Conservation (phyloP, 345 rosid genomes). For the Eucalyptus lansdowneana region DNA sequence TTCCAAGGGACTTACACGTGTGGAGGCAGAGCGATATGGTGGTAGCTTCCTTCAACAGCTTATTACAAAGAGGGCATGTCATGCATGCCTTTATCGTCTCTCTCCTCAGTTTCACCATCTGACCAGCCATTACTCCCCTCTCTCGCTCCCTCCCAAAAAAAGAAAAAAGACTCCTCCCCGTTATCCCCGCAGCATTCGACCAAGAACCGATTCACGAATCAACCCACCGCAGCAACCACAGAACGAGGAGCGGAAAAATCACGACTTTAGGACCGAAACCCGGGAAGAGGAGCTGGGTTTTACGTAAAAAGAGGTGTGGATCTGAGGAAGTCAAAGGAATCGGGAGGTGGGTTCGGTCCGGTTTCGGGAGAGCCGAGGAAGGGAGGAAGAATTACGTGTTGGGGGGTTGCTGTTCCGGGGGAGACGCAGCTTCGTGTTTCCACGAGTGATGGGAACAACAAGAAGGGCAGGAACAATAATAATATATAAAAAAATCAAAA, state of each 20-base stretch:
- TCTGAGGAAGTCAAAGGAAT: not conserved
- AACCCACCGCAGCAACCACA: not conserved
- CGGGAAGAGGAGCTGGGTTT: not conserved
- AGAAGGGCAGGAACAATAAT: not conserved
- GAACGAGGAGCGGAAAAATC: not conserved
- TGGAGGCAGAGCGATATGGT: slow-evolving; percentile 73
- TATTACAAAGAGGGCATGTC: slow-evolving; percentile 64
- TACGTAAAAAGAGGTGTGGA: not conserved
- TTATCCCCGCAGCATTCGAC: not conserved
- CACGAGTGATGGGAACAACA: not conserved
- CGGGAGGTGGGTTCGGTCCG: not conserved
- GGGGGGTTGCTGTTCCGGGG: not conserved
- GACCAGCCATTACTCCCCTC: slow-evolving; percentile 22
- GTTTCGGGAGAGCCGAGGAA: not conserved
- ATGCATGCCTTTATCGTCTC: slow-evolving; percentile 51
- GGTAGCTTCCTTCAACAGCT: slow-evolving; percentile 54
- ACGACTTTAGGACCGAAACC: not conserved
- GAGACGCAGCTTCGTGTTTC: not conserved
- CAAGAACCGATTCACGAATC: not conserved
- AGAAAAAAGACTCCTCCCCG: not conserved
- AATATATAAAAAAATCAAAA: not conserved
- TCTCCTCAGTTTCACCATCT: slow-evolving; percentile 36
- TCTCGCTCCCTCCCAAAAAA: not conserved
- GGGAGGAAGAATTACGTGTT: not conserved
- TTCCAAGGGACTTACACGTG: slow-evolving; percentile 37